Evolutionary conservation across 2,329 filamentous ascomycete species (phyloP).

Genomic region (Aspergillus sojae): DNA sequence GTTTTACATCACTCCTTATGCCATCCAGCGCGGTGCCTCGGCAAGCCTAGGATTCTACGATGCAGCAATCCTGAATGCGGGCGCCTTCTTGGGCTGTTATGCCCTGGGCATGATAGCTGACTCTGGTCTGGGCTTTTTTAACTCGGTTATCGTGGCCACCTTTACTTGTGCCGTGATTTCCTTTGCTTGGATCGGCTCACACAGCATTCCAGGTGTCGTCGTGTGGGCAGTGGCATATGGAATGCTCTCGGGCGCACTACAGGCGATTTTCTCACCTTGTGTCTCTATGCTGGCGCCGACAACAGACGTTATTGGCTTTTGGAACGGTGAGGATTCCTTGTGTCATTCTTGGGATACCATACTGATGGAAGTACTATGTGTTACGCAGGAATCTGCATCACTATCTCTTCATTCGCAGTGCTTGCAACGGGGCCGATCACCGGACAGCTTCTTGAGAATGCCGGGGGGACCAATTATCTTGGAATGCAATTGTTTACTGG

Average conservation of each 20-base stretch:
- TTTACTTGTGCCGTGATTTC: slow-evolving; percentile 5
- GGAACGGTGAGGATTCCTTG: slow-evolving; percentile 16
- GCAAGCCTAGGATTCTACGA: slow-evolving; percentile 9
- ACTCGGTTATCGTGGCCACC: neutral
- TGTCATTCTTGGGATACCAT: neutral
- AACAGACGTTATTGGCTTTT: slow-evolving; percentile 15
- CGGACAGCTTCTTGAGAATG: slow-evolving; percentile 14
- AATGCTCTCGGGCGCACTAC: slow-evolving; percentile 4
- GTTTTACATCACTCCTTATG: slow-evolving; percentile 4
- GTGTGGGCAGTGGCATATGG: slow-evolving; percentile 11
- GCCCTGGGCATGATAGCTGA: neutral
- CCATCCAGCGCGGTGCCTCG: slow-evolving; percentile 3
- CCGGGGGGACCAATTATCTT: slow-evolving; percentile 12
- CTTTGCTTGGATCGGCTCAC: slow-evolving; percentile 3
- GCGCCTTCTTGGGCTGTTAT: slow-evolving; percentile 3
- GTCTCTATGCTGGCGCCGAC: slow-evolving; percentile 13
- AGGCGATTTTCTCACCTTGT: slow-evolving; percentile 15
- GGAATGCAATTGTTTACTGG: slow-evolving; percentile 21
- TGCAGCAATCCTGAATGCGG: slow-evolving; percentile 12
- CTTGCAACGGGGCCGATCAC: slow-evolving; percentile 18
- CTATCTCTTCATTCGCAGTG: slow-evolving; percentile 16
- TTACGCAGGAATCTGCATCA: slow-evolving; percentile 16
- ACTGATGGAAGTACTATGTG: neutral
- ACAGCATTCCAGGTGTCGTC: slow-evolving; percentile 3
- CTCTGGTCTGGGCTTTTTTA: neutral